Percentiles rank a stretch among this genome's conserved stretches.
These are phyloP conservation scores for Cryptococcus jaspeensis DNA, from an alignment of 1,284 basidiomycete genomes.

Conservation along the genomic window DNA sequence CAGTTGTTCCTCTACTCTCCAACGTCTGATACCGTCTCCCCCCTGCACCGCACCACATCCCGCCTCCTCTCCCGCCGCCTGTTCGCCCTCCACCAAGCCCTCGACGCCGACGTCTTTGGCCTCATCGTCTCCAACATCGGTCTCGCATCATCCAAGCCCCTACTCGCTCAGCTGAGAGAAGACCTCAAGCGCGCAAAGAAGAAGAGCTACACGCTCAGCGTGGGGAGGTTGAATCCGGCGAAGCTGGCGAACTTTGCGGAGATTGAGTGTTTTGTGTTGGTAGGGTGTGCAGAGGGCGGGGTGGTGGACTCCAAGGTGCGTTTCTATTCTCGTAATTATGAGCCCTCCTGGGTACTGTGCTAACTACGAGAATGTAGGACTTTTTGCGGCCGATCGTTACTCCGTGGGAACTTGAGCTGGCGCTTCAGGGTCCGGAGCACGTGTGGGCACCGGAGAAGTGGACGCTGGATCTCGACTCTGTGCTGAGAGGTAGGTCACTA, in stretches of 20 bases:
- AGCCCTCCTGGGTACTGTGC: too few species aligned
- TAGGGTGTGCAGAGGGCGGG: constrained; percentile 92
- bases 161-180: constrained; percentile 72
- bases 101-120: constrained; percentile 90
- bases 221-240: constrained; percentile 92
- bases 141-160: constrained; percentile 72
- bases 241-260: constrained; percentile 97
- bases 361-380: constrained; percentile 58
- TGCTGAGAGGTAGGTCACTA: constrained; percentile 31
- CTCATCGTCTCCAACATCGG: constrained; percentile 94
- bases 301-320: constrained; percentile 76
- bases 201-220: constrained; percentile 92
- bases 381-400: constrained; percentile 90
- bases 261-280: constrained; percentile 92
- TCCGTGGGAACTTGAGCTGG: constrained; percentile 86
- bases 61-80: constrained; percentile 90
- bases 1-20: constrained; percentile 63
- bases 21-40: constrained; percentile 51
- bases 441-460: constrained; percentile 61
- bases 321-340: too few species aligned
- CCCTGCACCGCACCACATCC: constrained; percentile 70
- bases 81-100: constrained; percentile 79
- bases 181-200: constrained; percentile 66
- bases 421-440: constrained; percentile 72
- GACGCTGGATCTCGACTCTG: constrained; percentile 56